Base-by-base conservation (phyloP, 768 basidiomycete genomes). In the Chlorophyllum brunneum region DNA sequence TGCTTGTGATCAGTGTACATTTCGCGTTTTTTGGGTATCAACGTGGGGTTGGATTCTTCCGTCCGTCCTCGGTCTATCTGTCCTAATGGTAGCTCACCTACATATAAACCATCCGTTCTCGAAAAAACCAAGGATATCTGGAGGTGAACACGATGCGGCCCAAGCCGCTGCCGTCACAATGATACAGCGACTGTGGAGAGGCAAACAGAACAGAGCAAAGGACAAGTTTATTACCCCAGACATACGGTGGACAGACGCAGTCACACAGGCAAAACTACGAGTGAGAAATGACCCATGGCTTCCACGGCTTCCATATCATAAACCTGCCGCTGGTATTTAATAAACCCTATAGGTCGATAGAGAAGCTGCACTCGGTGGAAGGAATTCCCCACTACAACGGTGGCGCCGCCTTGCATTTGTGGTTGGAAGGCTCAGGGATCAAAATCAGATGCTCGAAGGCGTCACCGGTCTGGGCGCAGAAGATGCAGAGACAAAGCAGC, bases 361-460 rank as follows among this genome's bases (percentile, higher is more conserved):
- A 46, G 56, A 67, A 16, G 75, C 69, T 4, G 80, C 80, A 1
- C 59, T 67, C 2, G 60, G 71, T 13, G 79, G 76, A n/a, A 65
- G 64, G 54, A 81, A 81, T 53, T 66, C 71, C 3, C 69, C 74
- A 3, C 63, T 63, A 18, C 64, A 72, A 8, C 70, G 81, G 1
- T 82, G 79, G 80, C 65, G 66, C 42, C 70, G 81, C 5, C 76
- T 73, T 0, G 69, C 64, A 2, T 73, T 75, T 54, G 64, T 79
- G 43, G 67, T 73, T 7, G 59, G 63, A 2, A 59, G 69, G 24
- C 63, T 83, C 27, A 66, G 69, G 42, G 80, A 80, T 53, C 71
- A 70, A 4, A 70, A 80, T 55, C 56, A 60, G 2, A 65, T 75
- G 60, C 60, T 77, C 11, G 59, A 61, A 6, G 54, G 57, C 9